Evolutionary conservation across 345 rosid species (phyloP), one percentile per base, ranked within the genome.

Genomic region (Salix exigua): DNA sequence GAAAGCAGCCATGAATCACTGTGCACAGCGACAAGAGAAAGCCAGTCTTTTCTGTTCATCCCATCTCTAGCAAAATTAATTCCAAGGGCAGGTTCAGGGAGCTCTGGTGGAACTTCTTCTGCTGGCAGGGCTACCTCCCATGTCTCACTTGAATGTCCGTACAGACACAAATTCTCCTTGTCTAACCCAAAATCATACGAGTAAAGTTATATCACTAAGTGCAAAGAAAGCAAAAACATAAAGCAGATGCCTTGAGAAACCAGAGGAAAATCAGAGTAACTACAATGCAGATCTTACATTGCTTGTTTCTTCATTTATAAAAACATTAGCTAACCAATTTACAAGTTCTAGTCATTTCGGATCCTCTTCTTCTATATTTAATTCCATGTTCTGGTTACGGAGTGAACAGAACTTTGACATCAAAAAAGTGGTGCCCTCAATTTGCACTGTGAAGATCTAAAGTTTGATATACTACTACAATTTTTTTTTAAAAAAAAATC

Each of bases 1-100:
- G 98, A 94, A 83, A 96, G 91, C 91, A 96, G 83, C 99, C 99
- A 96, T 11, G 95, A 93, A 80, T 96, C 99, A 78, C 97, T 92
- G 73, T 96, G 99, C 53, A 96, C 97, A 7, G 99, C 97, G 71
- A 96, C 92, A 51, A 96, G 79, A 13, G 98, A 92, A 44, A 96
- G 88, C 98, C 97, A 94, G 77, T 94, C 98, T 82, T 94, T 94
- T 69, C 95, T 87, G 82, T 90, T 89, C 98, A 92, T 96, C 26
- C 99, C 97, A 86, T 96, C 99, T 85, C 99, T 88, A 0, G 97
- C 97, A 72, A 92, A 96, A 86, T 92, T 96, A 80, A 96, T 96
- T 40, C 99, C 99, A 68, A 92, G 89, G 1, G 98, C 98, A 2
- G 98, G 98, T 82, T 96, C 99, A 67, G 99, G 99, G 48, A 96